Conservation (phyloP, 1,284 basidiomycete genomes). For the Lignosus rhinocerotis region DNA sequence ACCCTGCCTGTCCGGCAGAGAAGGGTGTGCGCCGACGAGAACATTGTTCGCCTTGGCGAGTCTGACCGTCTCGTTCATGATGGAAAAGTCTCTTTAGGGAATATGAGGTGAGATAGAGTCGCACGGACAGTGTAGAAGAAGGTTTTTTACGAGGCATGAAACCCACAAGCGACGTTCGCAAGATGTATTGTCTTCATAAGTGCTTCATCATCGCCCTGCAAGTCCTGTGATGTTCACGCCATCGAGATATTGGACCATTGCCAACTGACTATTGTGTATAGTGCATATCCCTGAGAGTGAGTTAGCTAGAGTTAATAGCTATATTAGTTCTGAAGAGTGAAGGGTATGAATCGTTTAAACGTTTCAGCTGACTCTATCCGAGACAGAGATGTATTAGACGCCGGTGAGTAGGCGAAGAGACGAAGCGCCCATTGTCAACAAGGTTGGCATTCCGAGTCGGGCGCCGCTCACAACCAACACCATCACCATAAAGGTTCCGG, state of each 20-base stretch:
- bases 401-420: too few species aligned
- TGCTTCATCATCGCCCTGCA: slow-evolving; percentile 57
- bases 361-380: too few species aligned
- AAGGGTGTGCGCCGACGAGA: slow-evolving; percentile 60
- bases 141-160: slow-evolving; percentile 54
- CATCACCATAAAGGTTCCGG: too few species aligned
- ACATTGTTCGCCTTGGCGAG: slow-evolving; percentile 55
- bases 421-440: too few species aligned
- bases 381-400: too few species aligned
- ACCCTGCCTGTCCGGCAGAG: slow-evolving; percentile 62
- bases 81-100: slow-evolving; percentile 50
- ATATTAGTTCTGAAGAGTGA: background rate
- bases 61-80: slow-evolving; percentile 61
- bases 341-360: too few species aligned
- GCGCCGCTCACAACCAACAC: too few species aligned
- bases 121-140: background rate
- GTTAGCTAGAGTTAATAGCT: background rate
- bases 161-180: slow-evolving; percentile 66
- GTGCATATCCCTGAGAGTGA: slow-evolving; percentile 47
- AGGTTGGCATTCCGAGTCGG: too few species aligned
- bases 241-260: background rate
- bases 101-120: background rate
- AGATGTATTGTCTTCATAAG: slow-evolving; percentile 65
- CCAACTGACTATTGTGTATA: slow-evolving; percentile 46
- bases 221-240: background rate